phyloP scores from a whole-genome alignment of 2,329 filamentous ascomycete species.

The Tolypocladium album region DNA sequence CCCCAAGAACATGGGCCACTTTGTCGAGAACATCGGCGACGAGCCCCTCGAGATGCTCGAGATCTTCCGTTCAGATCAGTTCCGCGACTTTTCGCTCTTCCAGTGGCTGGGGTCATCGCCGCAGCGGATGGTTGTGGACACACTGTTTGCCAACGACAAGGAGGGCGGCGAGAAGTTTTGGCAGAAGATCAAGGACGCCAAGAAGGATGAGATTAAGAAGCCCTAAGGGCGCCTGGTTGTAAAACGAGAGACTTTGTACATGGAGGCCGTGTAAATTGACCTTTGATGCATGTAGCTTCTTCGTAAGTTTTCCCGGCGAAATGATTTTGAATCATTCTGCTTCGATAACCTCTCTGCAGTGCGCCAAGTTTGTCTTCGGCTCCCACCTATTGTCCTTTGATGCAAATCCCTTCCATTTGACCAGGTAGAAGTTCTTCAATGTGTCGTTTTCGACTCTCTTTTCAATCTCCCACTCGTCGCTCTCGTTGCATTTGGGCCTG shows the following conservation, averaged over 20 bases:
- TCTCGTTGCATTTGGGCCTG: too few relatives aligned
- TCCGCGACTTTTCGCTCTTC: conserved; percentile 62
- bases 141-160: conserved; percentile 51
- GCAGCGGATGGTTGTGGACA: conserved; percentile 52
- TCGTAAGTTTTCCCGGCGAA: too few relatives aligned
- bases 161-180: conserved; percentile 53
- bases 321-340: too few relatives aligned
- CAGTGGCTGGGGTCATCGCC: conserved; percentile 69
- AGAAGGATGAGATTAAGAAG: conserved; percentile 39
- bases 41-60: conserved; percentile 68
- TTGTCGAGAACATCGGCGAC: conserved; percentile 72
- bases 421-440: conserved; percentile 29
- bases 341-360: conserved; percentile 26
- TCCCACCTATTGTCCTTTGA: conserved; percentile 41
- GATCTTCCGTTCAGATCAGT: conserved; percentile 61
- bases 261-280: neutral
- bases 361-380: conserved; percentile 30
- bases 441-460: conserved; percentile 25
- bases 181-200: conserved; percentile 47
- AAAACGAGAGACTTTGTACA: neutral
- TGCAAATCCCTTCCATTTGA: conserved; percentile 43
- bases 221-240: neutral
- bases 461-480: conserved; percentile 35
- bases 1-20: conserved; percentile 67
- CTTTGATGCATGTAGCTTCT: too few relatives aligned